Evolutionary conservation across 148 eudicot species (phyloP), one percentile per base, ranked within the genome.

Genomic region (Persicaria tinctoria): DNA sequence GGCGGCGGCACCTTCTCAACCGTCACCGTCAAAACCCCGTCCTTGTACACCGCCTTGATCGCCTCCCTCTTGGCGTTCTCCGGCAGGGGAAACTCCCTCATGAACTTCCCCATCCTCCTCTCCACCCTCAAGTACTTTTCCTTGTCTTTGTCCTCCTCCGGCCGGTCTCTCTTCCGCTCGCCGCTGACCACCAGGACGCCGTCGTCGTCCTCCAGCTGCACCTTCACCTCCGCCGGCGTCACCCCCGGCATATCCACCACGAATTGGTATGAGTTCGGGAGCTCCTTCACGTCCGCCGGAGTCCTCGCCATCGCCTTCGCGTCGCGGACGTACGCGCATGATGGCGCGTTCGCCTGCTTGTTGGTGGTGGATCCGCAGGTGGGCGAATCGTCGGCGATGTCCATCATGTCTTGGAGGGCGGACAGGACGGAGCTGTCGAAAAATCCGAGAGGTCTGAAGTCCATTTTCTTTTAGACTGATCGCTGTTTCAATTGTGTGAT

Each of bases 51-150:
- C 0, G 96, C 96, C 27, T 72, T 54, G 1, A 90, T 82, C n/a
- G 60, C 49, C 0, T 92, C 96, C 41, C 53, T 32, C 18, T 88
- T 75, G 0, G 90, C 90, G 69, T 92, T 87, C 64, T 88, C 97
- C 5, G 92, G 94, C 80, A 92, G 23, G 63, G 71, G 81, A 66
- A 92, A 92, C 71, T 89, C 88, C 87, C 91, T 88, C 90, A 90
- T 78, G 8, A 89, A 86, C 80, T 92, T 90, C 1, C 97, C 96
- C 4, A 82, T 59, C 45, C 96, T 76, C 77, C 97, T 80, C 78
- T 92, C 97, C 90, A 90, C 89, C 41, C 84, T 79, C 76, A 92
- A 59, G n/a, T 87, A 92, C 87, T 84, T 92, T 1, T 86, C 84
- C 38, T 78, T 76, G n/a, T 81, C 89, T 13, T 80, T 69, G 63